Conservation (phyloP, 1,284 basidiomycete genomes). For the Fomitopsis betulina region DNA sequence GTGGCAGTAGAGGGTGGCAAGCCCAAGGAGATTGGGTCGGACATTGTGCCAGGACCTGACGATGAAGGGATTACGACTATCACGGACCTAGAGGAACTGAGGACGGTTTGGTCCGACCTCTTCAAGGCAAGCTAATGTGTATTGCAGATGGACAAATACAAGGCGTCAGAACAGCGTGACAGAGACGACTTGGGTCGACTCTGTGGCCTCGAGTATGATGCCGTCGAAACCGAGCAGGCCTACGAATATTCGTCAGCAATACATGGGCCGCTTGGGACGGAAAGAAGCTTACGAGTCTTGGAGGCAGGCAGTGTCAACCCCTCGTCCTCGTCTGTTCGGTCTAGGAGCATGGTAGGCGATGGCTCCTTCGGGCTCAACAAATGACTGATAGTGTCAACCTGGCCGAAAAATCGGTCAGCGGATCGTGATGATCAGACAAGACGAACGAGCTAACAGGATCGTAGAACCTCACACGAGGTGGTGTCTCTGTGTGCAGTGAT, state of each 20-base stretch:
- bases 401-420: not conserved
- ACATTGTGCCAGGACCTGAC: slow-evolving; percentile 28
- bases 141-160: not conserved
- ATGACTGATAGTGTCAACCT: slow-evolving; percentile 74
- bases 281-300: slow-evolving; percentile 55
- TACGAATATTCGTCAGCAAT: slow-evolving; percentile 20
- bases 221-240: slow-evolving; percentile 79
- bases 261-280: too few species aligned
- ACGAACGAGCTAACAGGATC: slow-evolving; percentile 46
- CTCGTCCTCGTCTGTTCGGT: slow-evolving; percentile 80
- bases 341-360: slow-evolving; percentile 81
- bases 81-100: slow-evolving; percentile 54
- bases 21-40: slow-evolving; percentile 45
- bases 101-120: slow-evolving; percentile 67
- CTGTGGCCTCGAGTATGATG: slow-evolving; percentile 76
- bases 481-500: slow-evolving; percentile 45
- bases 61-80: slow-evolving; percentile 44
- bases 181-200: slow-evolving; percentile 69
- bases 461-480: slow-evolving; percentile 60
- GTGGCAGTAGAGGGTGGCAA: slow-evolving; percentile 59
- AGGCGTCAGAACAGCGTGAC: slow-evolving; percentile 61
- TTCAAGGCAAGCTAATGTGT: slow-evolving; percentile 37
- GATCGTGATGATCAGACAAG: not conserved
- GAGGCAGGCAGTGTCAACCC: slow-evolving; percentile 64
- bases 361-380: slow-evolving; percentile 66